Evolutionary conservation across 1,284 basidiomycete genomes (phyloP), one percentile per base, ranked within the genome.

Genomic region (Papiliotrema fonsecae): DNA sequence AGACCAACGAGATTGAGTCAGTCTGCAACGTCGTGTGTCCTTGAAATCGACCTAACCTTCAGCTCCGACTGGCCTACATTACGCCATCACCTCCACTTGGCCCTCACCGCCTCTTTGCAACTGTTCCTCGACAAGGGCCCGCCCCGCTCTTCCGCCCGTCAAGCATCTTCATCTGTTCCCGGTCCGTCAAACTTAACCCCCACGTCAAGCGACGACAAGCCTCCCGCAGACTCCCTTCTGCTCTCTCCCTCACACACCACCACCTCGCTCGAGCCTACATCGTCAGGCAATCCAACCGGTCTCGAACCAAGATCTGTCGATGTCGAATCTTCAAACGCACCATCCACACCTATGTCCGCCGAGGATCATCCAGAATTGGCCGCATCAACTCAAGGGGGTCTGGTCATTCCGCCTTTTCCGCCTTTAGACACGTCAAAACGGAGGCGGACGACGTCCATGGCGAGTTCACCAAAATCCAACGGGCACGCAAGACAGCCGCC

Each of bases 351-450:
- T 25, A 36, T 42, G 52, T 27, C 25, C 13, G 22, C 45, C 40
- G 22, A 18, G 22, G 31, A 30, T 18, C 4, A 22, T 2, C 50
- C 55, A 19, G 61, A 67, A 11, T 48, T 65, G 5, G 54, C 50
- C 34, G 70, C 73, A 0, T 69, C 67, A 1, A 75, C 75, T 7
- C 54, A 50, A 0, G 86, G 87, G 3, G 87, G 87, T 25, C 74
- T 89, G 16, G 84, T 83, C 56, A 74, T 92, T 11, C 81, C 88
- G 4, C 88, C 89, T 1, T 92, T 92, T 63, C 83, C 84, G 11
- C 80, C 82, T 21, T 79, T 71, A n/a, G 58, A 72, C 56, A 68
- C 76, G 43, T 71, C 75, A 60, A 77, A 51, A 78, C 78, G 56
- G 74, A 78, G 49, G 77, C 78, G 30, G 10, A 37, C 21, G 5